Percentiles rank a stretch among this genome's conserved stretches.
Conservation (phyloP, 352 stramenopile species). For the Phytophthora citricola region DNA sequence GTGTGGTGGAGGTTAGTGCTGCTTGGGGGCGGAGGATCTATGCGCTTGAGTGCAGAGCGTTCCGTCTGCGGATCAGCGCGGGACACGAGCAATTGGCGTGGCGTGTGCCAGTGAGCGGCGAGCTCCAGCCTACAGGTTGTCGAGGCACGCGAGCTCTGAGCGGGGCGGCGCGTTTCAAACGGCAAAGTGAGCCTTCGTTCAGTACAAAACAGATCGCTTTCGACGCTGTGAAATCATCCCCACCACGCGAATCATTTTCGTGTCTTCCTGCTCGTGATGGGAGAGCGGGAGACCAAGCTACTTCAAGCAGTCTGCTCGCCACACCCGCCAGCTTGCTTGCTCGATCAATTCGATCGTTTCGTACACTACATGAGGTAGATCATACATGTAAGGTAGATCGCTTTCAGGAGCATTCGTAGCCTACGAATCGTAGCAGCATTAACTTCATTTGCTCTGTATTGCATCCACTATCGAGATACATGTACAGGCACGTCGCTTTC, state of each 20-base stretch:
- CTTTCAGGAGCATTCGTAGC: too few species aligned
- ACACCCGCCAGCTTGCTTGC: not conserved
- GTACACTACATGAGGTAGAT: not conserved
- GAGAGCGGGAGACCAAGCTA: not conserved
- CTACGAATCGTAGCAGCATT: too few species aligned
- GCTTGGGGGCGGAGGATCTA: constrained; percentile 22
- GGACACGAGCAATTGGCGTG: constrained; percentile 8
- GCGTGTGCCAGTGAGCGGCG: constrained; percentile 16
- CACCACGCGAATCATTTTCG: constrained; percentile 5
- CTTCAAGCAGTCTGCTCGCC: constrained; percentile 6
- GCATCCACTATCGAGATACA: too few species aligned
- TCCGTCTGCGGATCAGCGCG: constrained; percentile 5
- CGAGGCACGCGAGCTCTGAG: constrained; percentile 13
- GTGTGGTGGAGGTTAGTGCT: constrained; percentile 12
- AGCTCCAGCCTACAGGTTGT: not conserved
- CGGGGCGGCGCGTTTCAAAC: not conserved
- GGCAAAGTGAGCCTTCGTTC: constrained; percentile 2
- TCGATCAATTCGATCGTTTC: not conserved
- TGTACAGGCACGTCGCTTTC: too few species aligned
- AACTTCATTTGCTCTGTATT: too few species aligned
- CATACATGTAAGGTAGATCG: too few species aligned
- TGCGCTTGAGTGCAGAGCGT: constrained; percentile 18
- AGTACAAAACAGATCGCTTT: too few species aligned
- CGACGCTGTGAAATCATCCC: constrained; percentile 3
- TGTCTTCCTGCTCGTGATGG: constrained; percentile 4